phyloP scores from a whole-genome alignment of 202 grass and related monocot genomes.

The Bolboschoenoplectus hybrid region DNA sequence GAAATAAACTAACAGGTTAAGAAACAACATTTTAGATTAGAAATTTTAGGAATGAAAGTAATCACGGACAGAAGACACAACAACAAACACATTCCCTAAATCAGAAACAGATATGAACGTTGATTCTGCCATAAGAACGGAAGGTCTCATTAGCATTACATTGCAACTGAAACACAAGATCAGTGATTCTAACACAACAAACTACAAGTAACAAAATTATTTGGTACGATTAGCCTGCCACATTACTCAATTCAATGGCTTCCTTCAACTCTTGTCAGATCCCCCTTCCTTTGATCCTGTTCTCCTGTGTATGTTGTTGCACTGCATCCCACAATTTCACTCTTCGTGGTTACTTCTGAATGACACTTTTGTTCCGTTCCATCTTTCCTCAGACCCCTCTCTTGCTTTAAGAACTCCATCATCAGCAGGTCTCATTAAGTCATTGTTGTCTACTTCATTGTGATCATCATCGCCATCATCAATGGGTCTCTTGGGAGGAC shows the following conservation, averaged over 20 bases:
- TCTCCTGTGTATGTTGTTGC: not conserved
- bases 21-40: not conserved
- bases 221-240: not conserved
- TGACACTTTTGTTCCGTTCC: not conserved
- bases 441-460: not conserved
- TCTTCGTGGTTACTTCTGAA: not conserved
- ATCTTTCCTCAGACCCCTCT: not conserved
- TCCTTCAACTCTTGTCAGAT: not conserved
- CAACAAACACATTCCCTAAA: not conserved
- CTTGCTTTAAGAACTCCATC: not conserved
- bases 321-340: not conserved
- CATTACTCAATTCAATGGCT: conserved; percentile 2
- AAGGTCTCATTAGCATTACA: not conserved
- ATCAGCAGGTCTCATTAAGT: not conserved
- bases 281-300: not conserved
- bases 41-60: not conserved
- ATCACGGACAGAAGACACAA: not conserved
- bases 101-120: not conserved
- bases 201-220: not conserved
- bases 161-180: not conserved
- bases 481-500: not conserved
- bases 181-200: conserved; percentile 7
- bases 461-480: not conserved
- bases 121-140: not conserved
- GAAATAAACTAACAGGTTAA: not conserved